Evolutionary conservation across 2,329 filamentous ascomycete genomes (phyloP).

Genomic region (Sporothrix phasma): DNA sequence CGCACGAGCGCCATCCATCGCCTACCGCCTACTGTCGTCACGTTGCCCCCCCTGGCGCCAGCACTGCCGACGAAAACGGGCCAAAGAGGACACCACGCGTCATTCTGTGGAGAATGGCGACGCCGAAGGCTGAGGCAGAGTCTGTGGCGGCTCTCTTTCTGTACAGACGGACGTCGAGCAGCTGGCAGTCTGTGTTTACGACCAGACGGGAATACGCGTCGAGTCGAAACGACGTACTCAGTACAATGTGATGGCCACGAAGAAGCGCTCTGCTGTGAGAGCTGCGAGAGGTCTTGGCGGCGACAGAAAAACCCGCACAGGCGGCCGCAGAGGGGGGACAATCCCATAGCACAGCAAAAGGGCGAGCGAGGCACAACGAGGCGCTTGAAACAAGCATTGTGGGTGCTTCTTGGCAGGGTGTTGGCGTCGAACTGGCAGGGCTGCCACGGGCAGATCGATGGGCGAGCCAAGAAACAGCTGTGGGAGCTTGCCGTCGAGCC

Average conservation of each 20-base stretch:
- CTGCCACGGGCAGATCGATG: neutral
- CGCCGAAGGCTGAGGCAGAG: neutral
- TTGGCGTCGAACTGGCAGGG: neutral
- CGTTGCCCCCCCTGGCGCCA: neutral
- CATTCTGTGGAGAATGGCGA: constrained; percentile 6
- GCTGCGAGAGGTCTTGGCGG: too few relatives aligned
- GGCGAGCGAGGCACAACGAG: neutral
- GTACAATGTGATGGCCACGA: too few relatives aligned
- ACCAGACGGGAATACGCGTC: too few relatives aligned
- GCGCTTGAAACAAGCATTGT: constrained; percentile 3
- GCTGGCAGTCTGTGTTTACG: too few relatives aligned
- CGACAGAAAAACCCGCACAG: neutral
- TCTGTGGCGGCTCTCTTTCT: neutral
- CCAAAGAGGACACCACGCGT: neutral
- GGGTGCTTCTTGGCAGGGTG: neutral
- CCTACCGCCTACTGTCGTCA: neutral
- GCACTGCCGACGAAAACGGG: constrained; percentile 2
- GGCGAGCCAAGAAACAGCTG: neutral
- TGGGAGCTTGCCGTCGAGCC: constrained; percentile 4
- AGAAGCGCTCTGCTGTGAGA: too few relatives aligned
- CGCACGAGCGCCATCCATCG: neutral
- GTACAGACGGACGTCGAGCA: neutral
- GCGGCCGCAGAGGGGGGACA: neutral
- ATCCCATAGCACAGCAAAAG: neutral
- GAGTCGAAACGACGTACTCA: too few relatives aligned